Evolutionary conservation across 139 green algal species (phyloP).

Genomic region (Deuterostichococcus epilithicus): DNA sequence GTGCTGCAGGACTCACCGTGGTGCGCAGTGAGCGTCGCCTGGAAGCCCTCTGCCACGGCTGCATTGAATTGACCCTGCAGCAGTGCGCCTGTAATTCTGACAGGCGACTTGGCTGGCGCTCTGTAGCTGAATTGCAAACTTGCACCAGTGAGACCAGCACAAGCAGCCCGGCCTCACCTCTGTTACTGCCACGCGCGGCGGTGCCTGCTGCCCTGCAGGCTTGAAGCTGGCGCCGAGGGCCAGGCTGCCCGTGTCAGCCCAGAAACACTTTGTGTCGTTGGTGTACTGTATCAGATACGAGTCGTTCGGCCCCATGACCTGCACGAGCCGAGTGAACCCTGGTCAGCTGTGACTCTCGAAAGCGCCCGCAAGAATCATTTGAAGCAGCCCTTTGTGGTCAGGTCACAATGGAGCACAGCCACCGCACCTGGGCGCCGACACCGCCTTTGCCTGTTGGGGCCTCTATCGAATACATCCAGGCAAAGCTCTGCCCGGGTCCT

Average conservation of each 20-base stretch:
- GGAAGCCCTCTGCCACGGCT: constrained; percentile 67
- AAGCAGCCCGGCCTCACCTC: not conserved
- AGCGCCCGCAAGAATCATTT: not conserved
- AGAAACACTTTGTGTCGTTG: constrained; percentile 65
- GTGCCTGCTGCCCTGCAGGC: constrained; percentile 4
- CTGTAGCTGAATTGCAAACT: not conserved
- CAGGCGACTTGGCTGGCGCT: not conserved
- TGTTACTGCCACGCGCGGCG: not conserved
- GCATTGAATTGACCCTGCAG: constrained; percentile 53
- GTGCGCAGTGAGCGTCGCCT: constrained; percentile 62
- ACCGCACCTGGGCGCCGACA: constrained; percentile 48
- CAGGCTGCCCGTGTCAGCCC: constrained; percentile 58
- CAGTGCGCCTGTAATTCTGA: not conserved
- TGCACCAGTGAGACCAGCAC: not conserved
- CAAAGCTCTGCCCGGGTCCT: constrained; percentile 81
- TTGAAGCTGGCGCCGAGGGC: constrained; percentile 67
- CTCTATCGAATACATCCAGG: constrained; percentile 93
- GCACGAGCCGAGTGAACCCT: constrained; percentile 20
- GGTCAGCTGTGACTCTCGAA: not conserved
- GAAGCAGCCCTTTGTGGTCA: not conserved
- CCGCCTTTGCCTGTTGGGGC: constrained; percentile 64
- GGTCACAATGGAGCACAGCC: not conserved
- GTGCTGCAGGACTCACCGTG: constrained; percentile 50
- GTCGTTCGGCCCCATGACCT: constrained; percentile 92
- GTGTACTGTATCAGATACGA: constrained; percentile 88